Base-by-base conservation (phyloP, 2,329 filamentous ascomycete genomes). In the Phaeophleospora eucalypticola region DNA sequence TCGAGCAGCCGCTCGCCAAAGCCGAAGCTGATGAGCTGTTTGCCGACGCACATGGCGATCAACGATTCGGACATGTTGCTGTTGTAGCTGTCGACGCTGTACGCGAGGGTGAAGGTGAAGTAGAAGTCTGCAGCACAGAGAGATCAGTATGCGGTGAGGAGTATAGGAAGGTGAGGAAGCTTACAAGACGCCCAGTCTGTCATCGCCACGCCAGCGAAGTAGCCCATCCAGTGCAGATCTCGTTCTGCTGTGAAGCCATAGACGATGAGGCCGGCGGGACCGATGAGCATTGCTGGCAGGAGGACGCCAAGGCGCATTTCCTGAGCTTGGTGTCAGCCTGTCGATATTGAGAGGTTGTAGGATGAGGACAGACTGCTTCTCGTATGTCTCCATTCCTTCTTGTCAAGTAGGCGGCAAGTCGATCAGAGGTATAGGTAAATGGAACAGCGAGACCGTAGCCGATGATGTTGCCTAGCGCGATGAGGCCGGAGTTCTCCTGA, bases 31-130 rank as follows among this genome's bases (percentile, higher is more conserved):
- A 68, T 68, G 9, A 64, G 58, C 42, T 66, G 65, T 45, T 68
- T 69, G 27, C 65, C 65, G 21, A 60, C 24, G 20, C 65, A 59
- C 65, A 68, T 68, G 7, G 65, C 65, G 40, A 69, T 82, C 9
- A 82, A 70, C 79, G 82, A 81, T 65, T 82, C 79, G 18, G 73
- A 76, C n/a, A 78, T 76, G 53, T 81, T 79, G 27, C 73, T 69
- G 16, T 74, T 75, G 62, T 82, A 80, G 43, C 71, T 76, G 58
- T 82, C 79, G 32, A 82, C 75, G 1, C 79, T 78, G 56, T 83
- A 82, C 2, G 79, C 79, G 7, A 83, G 69, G 9, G 78, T 77
- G 56, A 81, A 79, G 12, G 59, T 60, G 51, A 68, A 67, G 58
- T 48, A 57, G 45, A 48, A 45, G 35, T 47, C 42, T 46, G 38